Percentiles rank a stretch among this genome's conserved stretches.
Conservation (phyloP, 2,329 filamentous ascomycete species). For the Zelopaecilomyces penicillatus region DNA sequence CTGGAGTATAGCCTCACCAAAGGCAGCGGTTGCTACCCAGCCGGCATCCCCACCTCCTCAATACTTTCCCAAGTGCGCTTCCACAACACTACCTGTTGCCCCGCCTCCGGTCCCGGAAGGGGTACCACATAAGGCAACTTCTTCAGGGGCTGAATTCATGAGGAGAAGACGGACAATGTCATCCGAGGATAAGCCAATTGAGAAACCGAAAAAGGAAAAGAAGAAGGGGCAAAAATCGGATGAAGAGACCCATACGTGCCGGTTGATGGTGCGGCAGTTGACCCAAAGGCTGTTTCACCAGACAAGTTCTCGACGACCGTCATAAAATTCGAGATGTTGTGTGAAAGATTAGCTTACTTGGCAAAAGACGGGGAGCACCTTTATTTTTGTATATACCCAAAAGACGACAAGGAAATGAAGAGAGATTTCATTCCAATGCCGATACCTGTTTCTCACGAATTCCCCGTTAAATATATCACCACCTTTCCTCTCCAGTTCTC, state of each 20-base stretch:
- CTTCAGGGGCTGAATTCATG: constrained; percentile 19
- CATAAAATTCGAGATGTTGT: not conserved
- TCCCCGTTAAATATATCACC: too few species aligned
- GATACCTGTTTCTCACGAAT: too few species aligned
- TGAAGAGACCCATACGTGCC: constrained; percentile 15
- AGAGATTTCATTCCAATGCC: too few species aligned
- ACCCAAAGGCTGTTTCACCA: constrained; percentile 21
- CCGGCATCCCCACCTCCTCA: not conserved
- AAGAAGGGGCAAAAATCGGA: constrained; percentile 7
- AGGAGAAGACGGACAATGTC: constrained; percentile 11
- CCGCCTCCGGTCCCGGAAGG: too few species aligned
- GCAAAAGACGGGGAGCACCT: too few species aligned
- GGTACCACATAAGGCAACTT: constrained; percentile 10
- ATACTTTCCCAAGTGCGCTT: not conserved
- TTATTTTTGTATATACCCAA: too few species aligned
- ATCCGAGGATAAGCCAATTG: not conserved
- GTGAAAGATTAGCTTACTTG: too few species aligned
- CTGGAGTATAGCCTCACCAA: not conserved
- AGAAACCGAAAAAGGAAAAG: constrained; percentile 1
- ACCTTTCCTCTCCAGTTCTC: too few species aligned
- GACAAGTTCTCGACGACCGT: constrained; percentile 1
- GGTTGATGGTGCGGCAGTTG: constrained; percentile 19
- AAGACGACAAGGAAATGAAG: too few species aligned
- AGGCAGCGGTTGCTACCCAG: not conserved
- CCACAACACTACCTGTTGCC: not conserved